phyloP scores from a whole-genome alignment of 768 basidiomycete species.

The Hydnum rufescens region DNA sequence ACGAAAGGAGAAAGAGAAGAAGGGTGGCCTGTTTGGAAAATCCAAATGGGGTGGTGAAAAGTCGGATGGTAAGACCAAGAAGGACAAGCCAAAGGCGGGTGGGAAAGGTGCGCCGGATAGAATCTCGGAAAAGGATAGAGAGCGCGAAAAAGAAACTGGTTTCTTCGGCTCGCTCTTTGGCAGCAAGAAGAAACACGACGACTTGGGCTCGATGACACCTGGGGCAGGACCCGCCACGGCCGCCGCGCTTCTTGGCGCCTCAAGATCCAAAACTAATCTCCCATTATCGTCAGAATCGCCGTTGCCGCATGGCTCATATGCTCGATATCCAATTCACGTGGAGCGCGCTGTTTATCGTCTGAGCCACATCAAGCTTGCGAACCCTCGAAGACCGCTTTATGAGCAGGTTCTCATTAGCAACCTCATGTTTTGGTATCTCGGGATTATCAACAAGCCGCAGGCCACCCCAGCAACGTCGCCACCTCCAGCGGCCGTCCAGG shows the following conservation, averaged over 20 bases:
- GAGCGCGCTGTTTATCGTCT: constrained; percentile 94
- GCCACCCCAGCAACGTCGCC: constrained; percentile 22
- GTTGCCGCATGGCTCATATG: constrained; percentile 19
- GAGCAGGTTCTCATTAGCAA: constrained; percentile 91
- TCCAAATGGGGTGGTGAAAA: constrained; percentile 52
- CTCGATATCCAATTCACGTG: constrained; percentile 95
- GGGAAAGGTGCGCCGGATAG: constrained; percentile 15
- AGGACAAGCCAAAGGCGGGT: constrained; percentile 22
- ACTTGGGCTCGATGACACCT: constrained; percentile 22
- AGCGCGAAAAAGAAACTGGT: constrained; percentile 43
- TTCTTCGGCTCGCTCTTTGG: constrained; percentile 91
- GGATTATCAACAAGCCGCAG: constrained; percentile 87
- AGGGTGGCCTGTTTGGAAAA: constrained; percentile 28
- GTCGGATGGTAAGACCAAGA: constrained; percentile 37
- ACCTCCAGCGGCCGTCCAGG: constrained; percentile 15
- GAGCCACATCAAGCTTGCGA: constrained; percentile 96
- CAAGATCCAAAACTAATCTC: constrained; percentile 49
- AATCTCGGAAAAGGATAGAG: constrained; percentile 22
- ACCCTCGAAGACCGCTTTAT: constrained; percentile 86
- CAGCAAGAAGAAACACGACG: constrained; percentile 71
- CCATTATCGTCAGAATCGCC: constrained; percentile 3
- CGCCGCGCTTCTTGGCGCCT: constrained; percentile 64
- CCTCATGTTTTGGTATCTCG: constrained; percentile 98
- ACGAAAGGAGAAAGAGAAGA: constrained; percentile 53
- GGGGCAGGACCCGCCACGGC: constrained; percentile 69